Evolutionary conservation across 2,329 filamentous ascomycete genomes (phyloP), one percentile per base, ranked within the genome.

Genomic region (Monilinia polystroma): DNA sequence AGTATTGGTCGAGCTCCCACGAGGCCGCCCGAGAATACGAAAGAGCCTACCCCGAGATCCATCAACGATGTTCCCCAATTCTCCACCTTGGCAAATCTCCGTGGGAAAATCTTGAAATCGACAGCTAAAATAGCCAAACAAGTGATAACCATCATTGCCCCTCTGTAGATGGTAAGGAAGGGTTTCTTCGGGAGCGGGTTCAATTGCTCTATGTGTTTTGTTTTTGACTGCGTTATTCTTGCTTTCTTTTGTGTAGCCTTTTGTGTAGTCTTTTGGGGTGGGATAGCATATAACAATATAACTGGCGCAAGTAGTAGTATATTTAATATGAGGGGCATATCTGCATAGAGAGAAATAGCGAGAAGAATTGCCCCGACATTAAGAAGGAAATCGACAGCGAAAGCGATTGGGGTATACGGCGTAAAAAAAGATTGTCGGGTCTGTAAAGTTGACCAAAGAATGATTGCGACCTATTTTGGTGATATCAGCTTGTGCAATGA

Each of bases 41-140:
- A 99, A 16, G 93, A 97, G 38, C 95, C 95, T 58, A 99, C 95
- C 59, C 95, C 95, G 74, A 98, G 83, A 77, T 99, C 95, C 95
- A 99, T 99, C 69, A 99, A 81, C n/a, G 94, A 98, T 1, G 94
- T 97, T 65, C 95, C 95, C 92, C 95, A 99, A n/a, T 92, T 97
- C 79, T 99, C 95, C 2, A 96, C 95, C 81, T 99, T 99, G 67
- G 93, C 95, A 77, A 98, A 98, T 43, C 95, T 89, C 38, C 95
- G 87, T 2, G 95, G 95, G 74, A 99, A 99, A 68, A 97, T 83
- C 23, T 84, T 87, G 77, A 99, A 99, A 79, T 99, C 95, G 63
- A 99, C 95, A 20, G 95, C 95, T n/a, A 99, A 84, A 72, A 99
- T 98, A 63, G 92, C 91, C 56, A 95, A 80, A 75, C 92, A 96